Conservation (phyloP, 1,284 basidiomycete species). For the Naganishia sp. region DNA sequence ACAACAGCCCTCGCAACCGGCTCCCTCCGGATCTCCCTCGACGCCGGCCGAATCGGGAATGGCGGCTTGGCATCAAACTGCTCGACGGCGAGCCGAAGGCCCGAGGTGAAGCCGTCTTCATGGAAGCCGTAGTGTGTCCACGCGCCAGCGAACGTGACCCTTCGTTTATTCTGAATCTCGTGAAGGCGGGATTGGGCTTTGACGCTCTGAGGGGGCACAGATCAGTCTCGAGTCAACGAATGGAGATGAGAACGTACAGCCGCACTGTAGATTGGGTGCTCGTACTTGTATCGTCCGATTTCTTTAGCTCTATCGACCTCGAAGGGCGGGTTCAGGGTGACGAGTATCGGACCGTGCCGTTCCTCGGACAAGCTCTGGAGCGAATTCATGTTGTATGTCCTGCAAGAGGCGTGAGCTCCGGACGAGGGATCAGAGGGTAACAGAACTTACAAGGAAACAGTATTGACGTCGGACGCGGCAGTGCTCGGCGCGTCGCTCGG, state of each 20-base stretch:
- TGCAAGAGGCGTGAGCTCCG: constrained; percentile 8
- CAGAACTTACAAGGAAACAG: constrained; percentile 61
- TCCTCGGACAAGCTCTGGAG: constrained; percentile 67
- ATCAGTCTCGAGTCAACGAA: background rate
- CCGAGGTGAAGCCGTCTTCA: constrained; percentile 74
- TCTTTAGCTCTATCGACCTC: constrained; percentile 61
- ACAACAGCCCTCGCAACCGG: constrained; percentile 34
- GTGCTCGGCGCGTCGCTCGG: constrained; percentile 54
- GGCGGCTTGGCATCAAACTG: constrained; percentile 51
- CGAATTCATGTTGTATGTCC: constrained; percentile 73
- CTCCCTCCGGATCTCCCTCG: constrained; percentile 36
- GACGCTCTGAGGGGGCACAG: constrained; percentile 48
- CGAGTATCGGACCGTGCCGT: constrained; percentile 68
- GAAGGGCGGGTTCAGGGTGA: constrained; percentile 73
- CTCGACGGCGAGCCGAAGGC: constrained; percentile 46
- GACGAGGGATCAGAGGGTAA: constrained; percentile 14
- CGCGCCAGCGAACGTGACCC: constrained; percentile 73
- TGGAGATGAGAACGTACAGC: constrained; percentile 16
- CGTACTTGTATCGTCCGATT: constrained; percentile 64
- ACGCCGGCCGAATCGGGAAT: constrained; percentile 48
- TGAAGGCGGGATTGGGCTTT: constrained; percentile 61
- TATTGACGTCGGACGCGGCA: constrained; percentile 58
- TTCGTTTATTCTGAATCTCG: constrained; percentile 65
- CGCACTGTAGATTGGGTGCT: constrained; percentile 64
- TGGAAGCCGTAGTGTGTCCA: constrained; percentile 77